phyloP scores from a whole-genome alignment of 2,329 filamentous ascomycete genomes.

The Alternaria conjuncta region DNA sequence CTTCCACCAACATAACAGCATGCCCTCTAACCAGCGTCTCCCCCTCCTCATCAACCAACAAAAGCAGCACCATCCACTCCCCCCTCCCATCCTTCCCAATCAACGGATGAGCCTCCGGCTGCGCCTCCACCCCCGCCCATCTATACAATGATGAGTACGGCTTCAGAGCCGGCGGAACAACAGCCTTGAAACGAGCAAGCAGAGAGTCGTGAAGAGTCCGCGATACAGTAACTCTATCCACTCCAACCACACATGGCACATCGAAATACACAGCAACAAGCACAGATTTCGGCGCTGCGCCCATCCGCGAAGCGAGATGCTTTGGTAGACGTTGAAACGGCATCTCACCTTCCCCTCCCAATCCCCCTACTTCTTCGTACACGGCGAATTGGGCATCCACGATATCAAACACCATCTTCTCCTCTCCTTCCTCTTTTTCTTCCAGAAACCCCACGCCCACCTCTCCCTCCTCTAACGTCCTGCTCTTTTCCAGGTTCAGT shows the following conservation, averaged over 20 bases:
- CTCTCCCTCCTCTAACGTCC: neutral
- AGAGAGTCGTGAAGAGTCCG: neutral
- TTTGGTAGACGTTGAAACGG: neutral
- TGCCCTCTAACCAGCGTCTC: neutral
- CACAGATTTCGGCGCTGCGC: neutral
- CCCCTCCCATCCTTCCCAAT: conserved; percentile 14
- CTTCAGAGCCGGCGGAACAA: neutral
- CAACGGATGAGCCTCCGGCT: conserved; percentile 22
- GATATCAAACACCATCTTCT: conserved; percentile 2
- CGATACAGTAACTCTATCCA: neutral
- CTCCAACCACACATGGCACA: neutral
- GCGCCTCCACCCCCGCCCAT: conserved; percentile 12
- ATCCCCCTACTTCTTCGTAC: neutral
- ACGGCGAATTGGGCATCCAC: conserved; percentile 1
- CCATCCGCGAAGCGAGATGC: neutral
- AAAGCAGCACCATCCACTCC: conserved; percentile 15
- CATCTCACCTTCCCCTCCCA: neutral
- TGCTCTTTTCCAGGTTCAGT: conserved; percentile 2
- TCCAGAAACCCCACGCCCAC: neutral
- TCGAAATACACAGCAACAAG: neutral
- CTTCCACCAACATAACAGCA: conserved; percentile 4
- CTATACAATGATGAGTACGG: conserved; percentile 12
- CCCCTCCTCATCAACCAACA: conserved; percentile 7
- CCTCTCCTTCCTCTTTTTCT: neutral
- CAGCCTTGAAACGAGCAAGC: neutral